A percentile compares a stretch with the other conserved stretches of the same genome.
Evolutionary conservation across 2,329 filamentous ascomycete species (phyloP).

Genomic region (Aspergillus glaucus): DNA sequence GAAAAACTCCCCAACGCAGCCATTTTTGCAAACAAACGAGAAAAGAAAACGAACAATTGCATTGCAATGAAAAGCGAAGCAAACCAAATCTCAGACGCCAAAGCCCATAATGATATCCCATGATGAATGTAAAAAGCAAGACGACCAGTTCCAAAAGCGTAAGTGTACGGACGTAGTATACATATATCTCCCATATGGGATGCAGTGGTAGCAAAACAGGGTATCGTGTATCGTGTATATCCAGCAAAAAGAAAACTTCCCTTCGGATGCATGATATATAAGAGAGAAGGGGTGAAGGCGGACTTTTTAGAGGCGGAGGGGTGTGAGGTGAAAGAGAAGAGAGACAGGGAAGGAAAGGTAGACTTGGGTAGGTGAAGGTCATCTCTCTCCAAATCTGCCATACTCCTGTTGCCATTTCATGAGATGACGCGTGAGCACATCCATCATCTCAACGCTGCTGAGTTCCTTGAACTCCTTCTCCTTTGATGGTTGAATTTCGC

Average conservation of each 20-base stretch:
- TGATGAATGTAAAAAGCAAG: too few species aligned
- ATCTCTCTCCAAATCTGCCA: constrained; percentile 48
- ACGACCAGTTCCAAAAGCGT: constrained; percentile 12
- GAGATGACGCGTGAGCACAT: constrained; percentile 70
- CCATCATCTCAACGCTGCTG: constrained; percentile 84
- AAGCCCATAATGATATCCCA: too few species aligned
- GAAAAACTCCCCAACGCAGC: too few species aligned
- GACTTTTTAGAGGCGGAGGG: too few species aligned
- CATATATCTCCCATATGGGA: constrained; percentile 13
- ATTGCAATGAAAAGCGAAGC: too few species aligned
- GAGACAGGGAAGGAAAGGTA: constrained; percentile 3
- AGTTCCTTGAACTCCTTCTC: constrained; percentile 64
- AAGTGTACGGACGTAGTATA: constrained; percentile 13
- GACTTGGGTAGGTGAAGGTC: constrained; percentile 9
- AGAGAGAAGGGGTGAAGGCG: too few species aligned
- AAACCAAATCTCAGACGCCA: too few species aligned
- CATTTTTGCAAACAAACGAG: too few species aligned
- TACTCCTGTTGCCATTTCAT: constrained; percentile 79
- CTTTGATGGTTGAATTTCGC: constrained; percentile 20
- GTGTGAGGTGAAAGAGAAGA: constrained; percentile 1
- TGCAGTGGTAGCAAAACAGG: constrained; percentile 13
- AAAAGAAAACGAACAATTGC: too few species aligned
- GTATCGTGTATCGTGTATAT: constrained; percentile 12
- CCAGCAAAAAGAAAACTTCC: neutral
- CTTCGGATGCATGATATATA: too few species aligned